Percentiles rank a stretch among this genome's conserved stretches.
Evolutionary conservation across 345 rosid species (phyloP).

Genomic region (Durio zibethinus): DNA sequence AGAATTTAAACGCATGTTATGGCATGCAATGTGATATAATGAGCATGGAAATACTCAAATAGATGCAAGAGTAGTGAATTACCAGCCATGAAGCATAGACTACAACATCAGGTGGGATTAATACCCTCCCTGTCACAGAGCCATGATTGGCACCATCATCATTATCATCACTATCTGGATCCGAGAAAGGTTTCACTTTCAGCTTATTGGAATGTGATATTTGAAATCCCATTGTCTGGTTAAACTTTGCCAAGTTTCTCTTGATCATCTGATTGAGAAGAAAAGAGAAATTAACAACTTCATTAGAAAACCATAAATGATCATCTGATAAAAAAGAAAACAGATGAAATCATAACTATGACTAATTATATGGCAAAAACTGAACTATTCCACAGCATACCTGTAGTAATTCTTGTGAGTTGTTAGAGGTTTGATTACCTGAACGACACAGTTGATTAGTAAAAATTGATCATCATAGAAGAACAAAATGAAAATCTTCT

Average conservation of each 20-base stretch:
- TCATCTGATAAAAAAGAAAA: background rate
- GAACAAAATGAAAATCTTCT: no score
- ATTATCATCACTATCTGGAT: background rate
- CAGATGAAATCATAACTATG: background rate
- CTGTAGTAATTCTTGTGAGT: no score
- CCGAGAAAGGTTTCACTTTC: constrained; percentile 16
- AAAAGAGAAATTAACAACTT: background rate
- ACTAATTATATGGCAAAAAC: background rate
- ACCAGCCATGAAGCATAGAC: constrained; percentile 44
- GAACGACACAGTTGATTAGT: no score
- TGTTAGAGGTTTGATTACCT: no score
- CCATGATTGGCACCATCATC: background rate
- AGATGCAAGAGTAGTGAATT: background rate
- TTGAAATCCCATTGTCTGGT: constrained; percentile 31
- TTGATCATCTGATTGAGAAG: background rate
- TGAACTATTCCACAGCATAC: background rate
- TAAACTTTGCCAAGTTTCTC: constrained; percentile 25
- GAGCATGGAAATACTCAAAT: background rate
- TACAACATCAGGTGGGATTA: constrained; percentile 3
- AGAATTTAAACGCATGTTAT: background rate
- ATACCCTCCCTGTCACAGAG: constrained; percentile 2
- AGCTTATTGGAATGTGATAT: constrained; percentile 21
- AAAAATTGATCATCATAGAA: no score
- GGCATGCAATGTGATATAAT: background rate
- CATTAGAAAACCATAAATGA: background rate